Base-by-base conservation (phyloP, 2,329 filamentous ascomycete genomes). In the Colletotrichum horii region DNA sequence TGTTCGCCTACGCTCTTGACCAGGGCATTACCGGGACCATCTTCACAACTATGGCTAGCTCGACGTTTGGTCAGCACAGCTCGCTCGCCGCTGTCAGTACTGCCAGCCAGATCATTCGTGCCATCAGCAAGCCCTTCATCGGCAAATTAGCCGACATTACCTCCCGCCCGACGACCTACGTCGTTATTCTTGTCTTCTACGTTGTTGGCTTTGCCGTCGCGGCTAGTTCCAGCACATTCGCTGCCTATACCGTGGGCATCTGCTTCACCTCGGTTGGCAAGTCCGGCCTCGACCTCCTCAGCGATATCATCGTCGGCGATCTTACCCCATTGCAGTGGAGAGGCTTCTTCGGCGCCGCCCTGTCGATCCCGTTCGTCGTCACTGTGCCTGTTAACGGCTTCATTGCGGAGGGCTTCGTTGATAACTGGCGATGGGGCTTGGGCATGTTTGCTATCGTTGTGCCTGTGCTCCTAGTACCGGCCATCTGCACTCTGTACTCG, bases 401-500 rank as follows among this genome's bases (percentile, higher is more conserved):
- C 78, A 87, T 88, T 22, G 82, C 82, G 6, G 82, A 86, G 8
- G 83, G 77, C 22, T 85, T 86, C 52, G 77, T 81, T 6, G 83
- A 85, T 28, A 78, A 85, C 56, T 93, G 91, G 91, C 87, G 91
- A 61, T 93, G 91, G 92, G 91, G 89, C 4, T 90, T 91, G 78
- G 92, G 91, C 67, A 89, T 89, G 80, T 93, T 91, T 81, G 88
- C 90, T 71, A 92, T 94, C 77, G 87, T 93, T 55, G 81, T 92
- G 7, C 91, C 91, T 1, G 85, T 89, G 8, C 87, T 91, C 38
- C 89, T 90, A 65, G 77, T 89, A 14, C 92, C 92, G 0, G 85
- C 93, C 38, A 89, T 90, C 52, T 79, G 87, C n/a, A 85, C 91
- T 3, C 85, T 93, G 70, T 85, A 89, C 69, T 82, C 87, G 71